Percentiles rank a stretch among this genome's conserved stretches.
Conservation (phyloP, 495 filamentous ascomycete genomes). For the Neurospora sp. region DNA sequence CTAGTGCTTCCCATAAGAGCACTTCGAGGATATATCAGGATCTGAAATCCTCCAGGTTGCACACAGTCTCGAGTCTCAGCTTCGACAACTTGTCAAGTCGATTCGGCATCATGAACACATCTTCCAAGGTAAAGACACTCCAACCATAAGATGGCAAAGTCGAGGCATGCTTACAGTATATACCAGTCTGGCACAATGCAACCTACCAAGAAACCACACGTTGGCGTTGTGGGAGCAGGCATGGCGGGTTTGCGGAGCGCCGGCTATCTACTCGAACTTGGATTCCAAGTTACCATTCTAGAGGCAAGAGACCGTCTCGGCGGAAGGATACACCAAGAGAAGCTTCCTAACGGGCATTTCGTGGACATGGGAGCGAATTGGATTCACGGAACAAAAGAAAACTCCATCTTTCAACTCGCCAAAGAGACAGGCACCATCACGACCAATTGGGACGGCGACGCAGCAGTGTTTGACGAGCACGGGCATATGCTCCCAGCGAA, state of each 20-base stretch:
- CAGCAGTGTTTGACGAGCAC: slow-evolving; percentile 50
- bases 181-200: slow-evolving; percentile 27
- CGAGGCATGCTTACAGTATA: slow-evolving; percentile 9
- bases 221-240: slow-evolving; percentile 80
- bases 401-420: slow-evolving; percentile 76
- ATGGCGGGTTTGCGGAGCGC: slow-evolving; percentile 81
- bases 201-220: slow-evolving; percentile 26
- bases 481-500: slow-evolving; percentile 48
- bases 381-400: slow-evolving; percentile 83
- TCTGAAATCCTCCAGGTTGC: slow-evolving; percentile 23
- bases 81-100: slow-evolving; percentile 2
- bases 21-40: slow-evolving; percentile 41
- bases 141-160: neutral
- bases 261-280: slow-evolving; percentile 67
- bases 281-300: slow-evolving; percentile 72
- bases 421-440: slow-evolving; percentile 52
- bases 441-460: slow-evolving; percentile 47
- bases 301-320: slow-evolving; percentile 79
- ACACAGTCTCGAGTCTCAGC: neutral
- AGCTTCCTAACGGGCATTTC: slow-evolving; percentile 37
- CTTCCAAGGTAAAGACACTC: slow-evolving; percentile 11
- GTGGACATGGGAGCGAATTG: slow-evolving; percentile 77
- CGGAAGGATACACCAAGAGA: slow-evolving; percentile 56
- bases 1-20: slow-evolving; percentile 28
- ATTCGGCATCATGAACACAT: slow-evolving; percentile 21